Conservation (phyloP, 176 grass and related monocot species). For the Aegilops longissima region DNA sequence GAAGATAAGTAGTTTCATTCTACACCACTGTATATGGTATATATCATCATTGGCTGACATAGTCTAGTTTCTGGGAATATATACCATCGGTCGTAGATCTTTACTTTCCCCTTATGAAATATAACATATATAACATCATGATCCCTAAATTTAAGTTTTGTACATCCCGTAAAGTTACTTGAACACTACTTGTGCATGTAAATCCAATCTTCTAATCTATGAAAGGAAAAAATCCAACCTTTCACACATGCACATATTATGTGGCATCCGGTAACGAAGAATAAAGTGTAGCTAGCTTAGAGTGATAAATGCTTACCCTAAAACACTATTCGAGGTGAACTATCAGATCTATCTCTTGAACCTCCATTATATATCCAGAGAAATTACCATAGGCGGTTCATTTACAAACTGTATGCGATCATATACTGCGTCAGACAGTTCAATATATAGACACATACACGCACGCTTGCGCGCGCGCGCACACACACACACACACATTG, state of each 20-base stretch:
- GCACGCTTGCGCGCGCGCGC: rapidly evolving
- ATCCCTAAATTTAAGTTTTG: neutral
- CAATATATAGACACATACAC: too few relatives aligned
- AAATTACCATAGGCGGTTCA: too few relatives aligned
- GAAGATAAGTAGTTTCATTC: neutral
- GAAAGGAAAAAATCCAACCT: neutral
- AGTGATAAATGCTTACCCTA: neutral
- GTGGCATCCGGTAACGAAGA: neutral
- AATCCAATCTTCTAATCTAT: neutral
- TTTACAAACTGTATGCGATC: too few relatives aligned
- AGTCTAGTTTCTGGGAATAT: neutral
- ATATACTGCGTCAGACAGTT: too few relatives aligned
- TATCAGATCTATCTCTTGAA: neutral
- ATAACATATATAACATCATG: neutral
- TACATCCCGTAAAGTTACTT: neutral
- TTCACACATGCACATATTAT: neutral
- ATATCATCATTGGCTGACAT: neutral
- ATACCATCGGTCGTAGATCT: neutral
- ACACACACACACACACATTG: too few relatives aligned
- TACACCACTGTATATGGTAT: neutral
- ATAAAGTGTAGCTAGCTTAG: too few relatives aligned
- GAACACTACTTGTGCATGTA: neutral
- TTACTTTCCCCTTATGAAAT: neutral
- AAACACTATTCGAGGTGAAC: neutral
- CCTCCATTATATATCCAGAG: neutral